These are phyloP conservation scores for Penicillium sp. DNA, from an alignment of 2,329 filamentous ascomycete species.

Conservation along the genomic window DNA sequence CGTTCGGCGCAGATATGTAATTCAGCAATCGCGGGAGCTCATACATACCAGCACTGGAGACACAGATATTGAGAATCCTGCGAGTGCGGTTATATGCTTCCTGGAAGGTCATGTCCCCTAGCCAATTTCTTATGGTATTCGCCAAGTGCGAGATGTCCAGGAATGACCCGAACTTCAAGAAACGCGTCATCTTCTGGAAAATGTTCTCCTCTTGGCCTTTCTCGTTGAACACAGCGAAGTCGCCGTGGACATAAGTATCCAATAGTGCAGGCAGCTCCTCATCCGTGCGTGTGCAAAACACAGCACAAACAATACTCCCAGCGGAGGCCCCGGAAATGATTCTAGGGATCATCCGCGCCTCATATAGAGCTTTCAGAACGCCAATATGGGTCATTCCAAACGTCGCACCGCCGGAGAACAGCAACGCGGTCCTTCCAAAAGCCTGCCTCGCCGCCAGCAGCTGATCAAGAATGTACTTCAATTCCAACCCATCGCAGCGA, in stretches of 20 bases:
- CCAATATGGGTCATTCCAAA: conserved; percentile 93
- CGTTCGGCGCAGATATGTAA: conserved; percentile 89
- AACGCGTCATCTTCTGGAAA: conserved; percentile 67
- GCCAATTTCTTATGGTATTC: conserved; percentile 74
- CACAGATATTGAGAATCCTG: conserved; percentile 89
- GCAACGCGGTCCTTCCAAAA: conserved; percentile 79
- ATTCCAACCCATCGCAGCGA: conserved; percentile 56
- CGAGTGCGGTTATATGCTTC: conserved; percentile 95
- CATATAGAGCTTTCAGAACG: conserved; percentile 77
- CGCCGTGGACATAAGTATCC: conserved; percentile 72
- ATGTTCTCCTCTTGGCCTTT: conserved; percentile 61
- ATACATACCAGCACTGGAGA: conserved; percentile 83
- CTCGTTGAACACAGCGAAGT: conserved; percentile 77
- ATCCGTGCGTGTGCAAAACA: conserved; percentile 76
- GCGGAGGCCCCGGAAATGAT: conserved; percentile 88
- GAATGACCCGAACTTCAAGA: conserved; percentile 80
- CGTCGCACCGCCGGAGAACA: conserved; percentile 82
- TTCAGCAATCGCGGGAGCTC: conserved; percentile 86
- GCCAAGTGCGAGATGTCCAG: conserved; percentile 82
- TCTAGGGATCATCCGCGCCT: conserved; percentile 73
- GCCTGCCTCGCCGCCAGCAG: conserved; percentile 73
- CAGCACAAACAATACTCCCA: conserved; percentile 80
- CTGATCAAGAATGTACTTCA: conserved; percentile 64
- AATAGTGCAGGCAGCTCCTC: conserved; percentile 73
- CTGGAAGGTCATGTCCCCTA: conserved; percentile 91